Base-by-base conservation (phyloP, 2,329 filamentous ascomycete species). In the Hypoxylon sp. region DNA sequence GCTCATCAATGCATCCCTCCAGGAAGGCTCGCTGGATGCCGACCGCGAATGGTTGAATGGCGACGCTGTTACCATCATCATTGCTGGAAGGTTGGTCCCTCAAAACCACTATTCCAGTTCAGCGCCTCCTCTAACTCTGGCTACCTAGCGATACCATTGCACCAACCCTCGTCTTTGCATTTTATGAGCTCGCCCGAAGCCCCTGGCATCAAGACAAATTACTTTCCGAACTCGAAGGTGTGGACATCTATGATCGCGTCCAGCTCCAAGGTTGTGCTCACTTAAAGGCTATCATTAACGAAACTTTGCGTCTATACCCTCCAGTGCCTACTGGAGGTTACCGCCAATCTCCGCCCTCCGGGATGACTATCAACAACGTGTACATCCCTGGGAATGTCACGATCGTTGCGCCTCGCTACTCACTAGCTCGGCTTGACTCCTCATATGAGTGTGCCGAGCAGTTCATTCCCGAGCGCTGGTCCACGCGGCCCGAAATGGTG, bases 231-330 rank as follows among this genome's bases (percentile, higher is more conserved):
- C 55, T 69, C 2, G 14, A 57, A 30, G 38, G 49, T 14, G 14
- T 70, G 17, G 38, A 73, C 36, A 65, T 69, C 2, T 65, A 70
- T 21, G 64, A 73, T 45, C 51, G 60, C 2, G 14, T 30, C 9
- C 56, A 69, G 21, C 63, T 73, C 36, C 63, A 69, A 38, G 32
- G 34, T 7, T 71, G 69, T 46, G 17, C 19, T 5, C 43, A 70
- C 17, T 59, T 79, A 1, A 74, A 73, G 9, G 76, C 75, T 0
- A 52, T 77, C 9, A 75, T 78, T 23, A 72, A 75, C 19, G 78
- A 79, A 56, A 75, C 76, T 0, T 61, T 79, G 28, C 70, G 78
- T 0, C 50, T 78, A 7, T 60, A 79, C n/a, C 73, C 70, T 5
- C 74, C 77, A 0, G 69, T 74, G 0, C 71, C 76, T 13, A 73